Conservation (phyloP, 2,329 filamentous ascomycete species). For the Ophiostoma pallidulum region DNA sequence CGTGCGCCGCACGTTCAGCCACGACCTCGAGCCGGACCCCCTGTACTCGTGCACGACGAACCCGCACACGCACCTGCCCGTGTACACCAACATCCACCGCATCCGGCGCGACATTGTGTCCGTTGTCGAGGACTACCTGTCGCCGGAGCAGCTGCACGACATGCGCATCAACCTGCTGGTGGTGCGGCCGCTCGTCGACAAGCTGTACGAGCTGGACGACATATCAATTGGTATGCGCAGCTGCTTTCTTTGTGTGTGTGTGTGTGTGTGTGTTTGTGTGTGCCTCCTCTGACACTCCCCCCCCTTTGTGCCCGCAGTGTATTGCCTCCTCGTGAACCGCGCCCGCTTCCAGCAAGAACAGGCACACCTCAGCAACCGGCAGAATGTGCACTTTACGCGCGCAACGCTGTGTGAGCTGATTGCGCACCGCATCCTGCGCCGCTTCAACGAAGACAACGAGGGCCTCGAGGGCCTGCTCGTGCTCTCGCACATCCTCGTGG, state of each 20-base stretch:
- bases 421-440: conserved; percentile 65
- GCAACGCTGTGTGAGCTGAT: conserved; percentile 73
- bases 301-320: too few species aligned
- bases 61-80: conserved; percentile 53
- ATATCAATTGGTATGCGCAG: conserved; percentile 55
- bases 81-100: conserved; percentile 70
- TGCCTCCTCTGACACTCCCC: too few species aligned
- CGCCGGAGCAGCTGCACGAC: conserved; percentile 66
- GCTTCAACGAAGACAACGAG: conserved; percentile 68
- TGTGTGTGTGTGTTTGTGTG: too few species aligned
- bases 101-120: conserved; percentile 55
- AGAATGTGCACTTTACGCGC: conserved; percentile 71
- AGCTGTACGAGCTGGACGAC: conserved; percentile 69
- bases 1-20: conserved; percentile 27
- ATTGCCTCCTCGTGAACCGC: conserved; percentile 74
- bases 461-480: conserved; percentile 62
- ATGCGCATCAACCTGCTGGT: conserved; percentile 74
- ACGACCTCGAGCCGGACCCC: conserved; percentile 29
- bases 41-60: conserved; percentile 47
- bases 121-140: conserved; percentile 54
- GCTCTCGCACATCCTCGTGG: conserved; percentile 69
- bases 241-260: conserved; percentile 5
- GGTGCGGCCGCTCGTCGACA: conserved; percentile 73
- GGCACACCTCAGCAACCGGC: conserved; percentile 62
- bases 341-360: conserved; percentile 73